Base-by-base conservation (phyloP, 2,329 filamentous ascomycete genomes). In the Westerdykella aurantiaca region DNA sequence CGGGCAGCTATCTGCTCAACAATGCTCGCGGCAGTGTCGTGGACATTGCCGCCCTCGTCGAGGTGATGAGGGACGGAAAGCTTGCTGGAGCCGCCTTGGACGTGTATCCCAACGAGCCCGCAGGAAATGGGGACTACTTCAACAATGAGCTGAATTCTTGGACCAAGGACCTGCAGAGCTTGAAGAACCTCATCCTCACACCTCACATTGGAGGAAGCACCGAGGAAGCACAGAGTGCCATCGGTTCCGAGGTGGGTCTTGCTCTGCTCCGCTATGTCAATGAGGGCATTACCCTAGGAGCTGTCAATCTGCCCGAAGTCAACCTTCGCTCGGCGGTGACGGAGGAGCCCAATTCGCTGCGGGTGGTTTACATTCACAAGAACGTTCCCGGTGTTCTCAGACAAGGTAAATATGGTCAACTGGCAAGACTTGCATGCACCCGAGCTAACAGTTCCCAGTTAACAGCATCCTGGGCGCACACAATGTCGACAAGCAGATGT, bases 401-500 rank as follows among this genome's bases (percentile, higher is more conserved):
- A 62, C 88, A 85, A 73, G 82, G 82, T 85, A 70, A 55, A 63
- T 40, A 21, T 21, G 4, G 23, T 9, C 25, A 29, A 7, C 9
- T 12, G 25, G 25, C 25, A 29, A 12, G 4, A 29, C 10, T 29
- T 9, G 11, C 25, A 7, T 12, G 25, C 25, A 29, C 7, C 18
- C 11, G 25, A 29, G 25, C 25, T 29, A 29, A 29, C 11, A 9
- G 3, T 29, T 9, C 25, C 10, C 50, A 83, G 93, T 98, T 54
- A 98, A 98, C 75, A 87, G 93, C 61, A 88, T 97, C 50, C 78
- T 98, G 38, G 87, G 86, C 35, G 83, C 94, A 61, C 90, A 98
- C 75, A 98, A 98, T 68, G 90, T 98, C 57, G 91, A 96, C 73
- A 97, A 97, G 77, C 93, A 98, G 72, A 97, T 94, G 75, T 93